Base-by-base conservation (phyloP, 2,329 filamentous ascomycete genomes). In the Pestalotiopsis sp. region DNA sequence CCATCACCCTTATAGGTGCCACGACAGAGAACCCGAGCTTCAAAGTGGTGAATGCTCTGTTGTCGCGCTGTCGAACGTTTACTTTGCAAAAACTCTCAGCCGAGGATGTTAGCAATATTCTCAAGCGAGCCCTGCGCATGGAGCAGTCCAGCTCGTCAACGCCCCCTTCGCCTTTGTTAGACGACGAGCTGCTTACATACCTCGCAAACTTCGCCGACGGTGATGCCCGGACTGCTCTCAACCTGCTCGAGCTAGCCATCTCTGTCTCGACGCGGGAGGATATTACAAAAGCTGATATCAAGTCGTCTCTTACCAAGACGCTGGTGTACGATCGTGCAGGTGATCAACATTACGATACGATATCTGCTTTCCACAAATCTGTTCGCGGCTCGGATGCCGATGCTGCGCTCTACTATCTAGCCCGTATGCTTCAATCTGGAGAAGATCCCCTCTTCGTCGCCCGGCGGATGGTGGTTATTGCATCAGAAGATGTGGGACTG, bases 11-110 rank as follows among this genome's bases (percentile, higher is more conserved):
- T 38, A 96, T 98, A 70, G 96, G 95, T 12, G 96, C 96, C 6
- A 99, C 96, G 3, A 99, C 96, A 0, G 96, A 99, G 80, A 99
- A 99, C 73, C 96, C 96, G 0, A 95, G 92, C 3, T 98, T 98
- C 84, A 95, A 97, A 76, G 90, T 99, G 57, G 93, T 96, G 74
- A 91, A 90, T 72, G 95, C 96, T 1, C 85, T 99, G 67, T 85
- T 98, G 2, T 97, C 93, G 27, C 88, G 96, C 61, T 98, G 95
- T 80, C 88, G 96, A 36, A 97, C 94, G 0, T 98, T 99, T 74
- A 97, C 94, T 0, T 83, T 99, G 11, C 84, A 90, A 60, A 91
- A 94, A 72, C 86, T 99, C 58, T 87, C 87, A 0, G 87, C 91
- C 31, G 88, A 91, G 2, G 88, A 97, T 80, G 85, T 98, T 4